Evolutionary conservation across 1,284 basidiomycete genomes (phyloP).

Genomic region (Trichosporon ovoides): DNA sequence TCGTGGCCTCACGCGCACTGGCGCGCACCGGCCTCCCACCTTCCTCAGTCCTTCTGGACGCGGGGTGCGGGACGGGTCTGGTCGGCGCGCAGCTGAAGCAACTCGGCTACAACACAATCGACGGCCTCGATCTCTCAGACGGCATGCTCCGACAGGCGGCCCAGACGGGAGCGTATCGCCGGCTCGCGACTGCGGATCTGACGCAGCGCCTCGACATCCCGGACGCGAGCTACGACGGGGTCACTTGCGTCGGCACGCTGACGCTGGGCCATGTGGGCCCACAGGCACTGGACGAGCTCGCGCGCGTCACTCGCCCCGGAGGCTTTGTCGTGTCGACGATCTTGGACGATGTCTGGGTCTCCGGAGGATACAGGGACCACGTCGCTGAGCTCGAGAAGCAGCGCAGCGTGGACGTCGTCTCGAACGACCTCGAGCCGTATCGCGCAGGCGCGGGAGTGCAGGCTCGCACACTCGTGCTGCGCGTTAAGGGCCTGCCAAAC

Average conservation of each 20-base stretch:
- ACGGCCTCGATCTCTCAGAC: conserved; percentile 13
- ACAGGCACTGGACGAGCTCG: conserved; percentile 9
- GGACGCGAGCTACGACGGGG: conserved; percentile 6
- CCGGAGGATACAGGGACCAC: neutral
- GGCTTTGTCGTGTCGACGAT: conserved; percentile 11
- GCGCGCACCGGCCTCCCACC: neutral
- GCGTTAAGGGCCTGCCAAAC: too few relatives aligned
- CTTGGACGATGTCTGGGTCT: conserved; percentile 13
- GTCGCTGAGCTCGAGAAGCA: neutral
- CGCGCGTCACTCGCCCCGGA: conserved; percentile 6
- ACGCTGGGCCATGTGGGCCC: conserved; percentile 17
- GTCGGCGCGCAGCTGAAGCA: conserved; percentile 6
- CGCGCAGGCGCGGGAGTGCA: conserved; percentile 7
- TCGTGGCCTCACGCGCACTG: neutral
- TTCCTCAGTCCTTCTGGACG: conserved; percentile 9
- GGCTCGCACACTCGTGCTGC: conserved; percentile 9
- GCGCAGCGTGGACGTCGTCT: conserved; percentile 1
- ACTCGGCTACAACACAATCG: neutral
- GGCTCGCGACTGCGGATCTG: conserved; percentile 8
- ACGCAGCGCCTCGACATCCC: neutral
- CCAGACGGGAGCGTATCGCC: conserved; percentile 11
- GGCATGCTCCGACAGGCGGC: conserved; percentile 10
- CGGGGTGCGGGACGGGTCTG: conserved; percentile 17
- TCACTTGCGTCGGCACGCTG: conserved; percentile 15
- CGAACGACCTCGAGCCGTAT: conserved; percentile 6